Evolutionary conservation across 148 eudicot species (phyloP), one percentile per base, ranked within the genome.

Genomic region (Cornus kousa): DNA sequence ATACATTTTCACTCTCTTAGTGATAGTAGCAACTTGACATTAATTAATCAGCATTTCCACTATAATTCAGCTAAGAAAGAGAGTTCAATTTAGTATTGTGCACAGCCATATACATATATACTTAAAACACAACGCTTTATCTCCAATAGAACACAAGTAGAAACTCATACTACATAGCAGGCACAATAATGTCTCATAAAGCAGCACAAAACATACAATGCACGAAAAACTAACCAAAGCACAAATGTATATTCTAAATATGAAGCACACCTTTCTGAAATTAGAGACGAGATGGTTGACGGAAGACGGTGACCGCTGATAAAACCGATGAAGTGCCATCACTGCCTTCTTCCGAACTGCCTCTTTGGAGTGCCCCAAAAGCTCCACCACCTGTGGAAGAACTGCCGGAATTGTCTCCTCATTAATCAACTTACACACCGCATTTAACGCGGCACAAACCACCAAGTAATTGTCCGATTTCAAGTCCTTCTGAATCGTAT

Each of bases 361-460:
- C 80, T 96, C 99, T 60, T 96, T 94, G 0, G 86, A 82, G 77
- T 96, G 98, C 50, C 87, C 89, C 80, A 96, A 70, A 71, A 96
- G 62, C 80, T 96, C 98, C 82, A 94, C 98, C 71, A 96, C 97
- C 86, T 92, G 98, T 10, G 91, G 89, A 81, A 96, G 67, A 77
- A 96, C 98, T 1, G 98, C 99, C 0, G 99, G 99, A 11, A 96
- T 91, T 0, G 99, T 96, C 85, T 96, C 99, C 91, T 94, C 98
- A 71, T 94, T 96, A 66, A 96, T 96, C 83, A 96, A 79, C 80
- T 88, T 87, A 80, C 98, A 96, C 48, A 88, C 92, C 3, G 97
- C 99, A 74, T 94, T 96, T 91, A 96, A 87, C 3, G 99, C 98
- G 0, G 98, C 95, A 7, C 90, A 94, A 65, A 96, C 99, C 35